Evolutionary conservation across 2,329 filamentous ascomycete genomes (phyloP).

Genomic region (Colletotrichum tofieldiae): DNA sequence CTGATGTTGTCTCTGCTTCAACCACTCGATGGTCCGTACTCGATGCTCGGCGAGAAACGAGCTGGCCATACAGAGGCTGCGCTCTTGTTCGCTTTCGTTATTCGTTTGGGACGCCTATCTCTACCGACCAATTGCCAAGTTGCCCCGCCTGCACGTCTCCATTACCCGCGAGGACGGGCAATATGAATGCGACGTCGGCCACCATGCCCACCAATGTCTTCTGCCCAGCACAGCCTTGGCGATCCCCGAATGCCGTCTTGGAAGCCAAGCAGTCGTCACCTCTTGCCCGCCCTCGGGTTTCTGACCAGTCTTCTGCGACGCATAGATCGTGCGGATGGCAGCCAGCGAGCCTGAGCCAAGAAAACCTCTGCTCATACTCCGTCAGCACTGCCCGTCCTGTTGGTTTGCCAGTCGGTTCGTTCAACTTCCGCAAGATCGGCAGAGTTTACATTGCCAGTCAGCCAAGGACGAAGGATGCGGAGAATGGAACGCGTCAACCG

Average conservation of each 20-base stretch:
- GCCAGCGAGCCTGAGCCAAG: conserved; percentile 26
- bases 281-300: conserved; percentile 3
- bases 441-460: not conserved
- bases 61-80: conserved; percentile 8
- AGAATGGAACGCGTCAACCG: not conserved
- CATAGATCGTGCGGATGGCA: conserved; percentile 18
- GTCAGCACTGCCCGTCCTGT: not conserved
- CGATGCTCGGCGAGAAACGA: conserved; percentile 12
- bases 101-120: not conserved
- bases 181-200: conserved; percentile 31
- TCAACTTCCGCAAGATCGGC: conserved; percentile 21
- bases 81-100: conserved; percentile 21
- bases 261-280: conserved; percentile 31
- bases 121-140: conserved; percentile 29
- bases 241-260: conserved; percentile 31
- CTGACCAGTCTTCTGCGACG: conserved; percentile 19
- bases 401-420: conserved; percentile 15
- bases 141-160: conserved; percentile 28
- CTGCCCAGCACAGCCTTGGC: conserved; percentile 20
- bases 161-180: conserved; percentile 9
- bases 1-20: conserved; percentile 17
- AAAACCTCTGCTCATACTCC: conserved; percentile 11
- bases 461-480: not conserved
- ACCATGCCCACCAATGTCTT: conserved; percentile 8
- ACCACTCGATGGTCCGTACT: conserved; percentile 5